phyloP scores from a whole-genome alignment of 108 stramenopile species.

The Cylindrotheca fusiformis region DNA sequence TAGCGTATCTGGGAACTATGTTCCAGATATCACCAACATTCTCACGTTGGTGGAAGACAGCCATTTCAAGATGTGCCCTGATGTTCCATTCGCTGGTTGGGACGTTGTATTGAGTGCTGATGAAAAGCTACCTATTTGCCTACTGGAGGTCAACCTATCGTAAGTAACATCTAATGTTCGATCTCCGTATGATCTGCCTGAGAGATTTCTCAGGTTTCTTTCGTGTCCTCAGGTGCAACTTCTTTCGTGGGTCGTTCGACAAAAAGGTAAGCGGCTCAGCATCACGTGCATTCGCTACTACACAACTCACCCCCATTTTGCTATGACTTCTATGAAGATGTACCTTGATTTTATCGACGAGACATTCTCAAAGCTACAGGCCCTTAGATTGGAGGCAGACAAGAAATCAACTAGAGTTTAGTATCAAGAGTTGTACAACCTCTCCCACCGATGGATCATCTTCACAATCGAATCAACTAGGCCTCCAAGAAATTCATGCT shows the following conservation, averaged over 20 bases:
- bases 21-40: slow-evolving; percentile 73
- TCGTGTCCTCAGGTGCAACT: no score
- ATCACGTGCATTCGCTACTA: not conserved
- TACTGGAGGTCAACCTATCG: slow-evolving; percentile 80
- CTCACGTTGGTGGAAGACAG: slow-evolving; percentile 65
- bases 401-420: slow-evolving; percentile 16
- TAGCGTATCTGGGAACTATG: slow-evolving; percentile 59
- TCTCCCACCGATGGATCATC: no score
- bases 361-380: slow-evolving; percentile 49
- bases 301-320: not conserved
- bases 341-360: slow-evolving; percentile 80
- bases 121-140: slow-evolving; percentile 64
- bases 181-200: no score
- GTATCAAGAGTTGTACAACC: no score
- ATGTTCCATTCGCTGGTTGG: slow-evolving; percentile 84
- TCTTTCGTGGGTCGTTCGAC: slow-evolving; percentile 85
- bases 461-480: no score
- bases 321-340: slow-evolving; percentile 15
- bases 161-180: no score
- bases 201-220: no score
- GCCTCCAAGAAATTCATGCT: no score
- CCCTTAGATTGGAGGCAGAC: slow-evolving; percentile 45
- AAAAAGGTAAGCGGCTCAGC: slow-evolving; percentile 23
- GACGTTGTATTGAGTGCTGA: slow-evolving; percentile 81
- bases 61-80: slow-evolving; percentile 79